A percentile compares a stretch with the other conserved stretches of the same genome.
phyloP scores from a whole-genome alignment of 2,329 filamentous ascomycete genomes.

The Sclerotinia glacialis region DNA sequence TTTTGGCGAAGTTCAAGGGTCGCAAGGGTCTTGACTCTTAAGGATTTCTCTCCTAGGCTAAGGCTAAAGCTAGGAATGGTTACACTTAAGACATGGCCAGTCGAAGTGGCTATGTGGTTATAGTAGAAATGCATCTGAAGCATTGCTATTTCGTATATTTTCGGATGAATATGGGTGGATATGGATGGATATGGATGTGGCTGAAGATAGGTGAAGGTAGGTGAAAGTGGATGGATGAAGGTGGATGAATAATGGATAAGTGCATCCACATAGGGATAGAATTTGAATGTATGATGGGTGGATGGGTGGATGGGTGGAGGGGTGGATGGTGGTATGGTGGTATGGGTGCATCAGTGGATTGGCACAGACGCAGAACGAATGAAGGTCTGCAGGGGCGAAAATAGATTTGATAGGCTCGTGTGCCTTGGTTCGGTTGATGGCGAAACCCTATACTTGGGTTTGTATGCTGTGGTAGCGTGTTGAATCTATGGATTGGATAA shows the following conservation, averaged over 20 bases:
- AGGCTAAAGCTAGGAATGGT: not conserved
- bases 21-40: too few species aligned
- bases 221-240: too few species aligned
- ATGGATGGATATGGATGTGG: too few species aligned
- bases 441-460: constrained; percentile 13
- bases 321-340: too few species aligned
- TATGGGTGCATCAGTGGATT: too few species aligned
- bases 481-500: constrained; percentile 2
- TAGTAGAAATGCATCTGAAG: constrained; percentile 21
- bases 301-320: too few species aligned
- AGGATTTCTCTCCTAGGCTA: constrained; percentile 11
- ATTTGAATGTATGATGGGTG: too few species aligned
- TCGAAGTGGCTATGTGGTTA: constrained; percentile 15
- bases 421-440: constrained; percentile 14
- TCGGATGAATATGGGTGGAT: constrained; percentile 9
- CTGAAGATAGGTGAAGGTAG: too few species aligned
- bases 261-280: not conserved
- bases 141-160: not conserved
- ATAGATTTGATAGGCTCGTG: not conserved
- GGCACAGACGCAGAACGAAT: constrained; percentile 13
- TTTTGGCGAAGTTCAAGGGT: not conserved
- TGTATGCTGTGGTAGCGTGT: too few species aligned
- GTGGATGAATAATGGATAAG: not conserved
- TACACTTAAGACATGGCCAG: constrained; percentile 14
- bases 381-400: not conserved